Evolutionary conservation across 2,329 filamentous ascomycete genomes (phyloP).

Genomic region (Sphaerulina vaccinii): DNA sequence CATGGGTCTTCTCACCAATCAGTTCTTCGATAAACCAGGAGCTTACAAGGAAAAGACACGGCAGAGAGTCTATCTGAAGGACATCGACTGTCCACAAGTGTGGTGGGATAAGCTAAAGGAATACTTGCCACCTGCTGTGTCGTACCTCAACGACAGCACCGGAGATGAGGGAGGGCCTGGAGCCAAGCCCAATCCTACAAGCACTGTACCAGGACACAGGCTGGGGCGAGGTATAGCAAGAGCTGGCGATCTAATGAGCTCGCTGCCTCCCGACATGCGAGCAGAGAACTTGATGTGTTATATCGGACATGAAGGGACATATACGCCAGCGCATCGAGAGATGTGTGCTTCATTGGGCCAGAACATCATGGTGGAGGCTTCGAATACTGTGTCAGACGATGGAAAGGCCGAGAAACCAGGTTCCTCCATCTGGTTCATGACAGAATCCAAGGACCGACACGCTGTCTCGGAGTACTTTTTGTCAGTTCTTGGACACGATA

Average conservation of each 20-base stretch:
- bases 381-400: constrained; percentile 60
- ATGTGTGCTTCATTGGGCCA: constrained; percentile 97
- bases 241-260: constrained; percentile 93
- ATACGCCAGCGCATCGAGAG: constrained; percentile 89
- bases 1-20: constrained; percentile 78
- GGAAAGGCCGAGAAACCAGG: constrained; percentile 73
- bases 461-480: constrained; percentile 91
- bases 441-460: constrained; percentile 86
- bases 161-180: constrained; percentile 57
- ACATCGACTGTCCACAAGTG: constrained; percentile 87
- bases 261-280: constrained; percentile 79
- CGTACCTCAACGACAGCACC: constrained; percentile 84
- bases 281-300: constrained; percentile 99
- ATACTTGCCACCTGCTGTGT: constrained; percentile 76
- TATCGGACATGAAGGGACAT: constrained; percentile 94
- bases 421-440: constrained; percentile 99
- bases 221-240: constrained; percentile 62
- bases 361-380: constrained; percentile 97
- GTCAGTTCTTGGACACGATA: constrained; percentile 89
- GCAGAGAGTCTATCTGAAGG: constrained; percentile 91
- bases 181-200: constrained; percentile 49
- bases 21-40: constrained; percentile 65
- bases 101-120: constrained; percentile 80
- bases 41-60: constrained; percentile 77
- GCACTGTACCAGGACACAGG: constrained; percentile 43